Evolutionary conservation across 495 filamentous ascomycete genomes (phyloP), one percentile per base, ranked within the genome.

Genomic region (Haplographium delicatum): DNA sequence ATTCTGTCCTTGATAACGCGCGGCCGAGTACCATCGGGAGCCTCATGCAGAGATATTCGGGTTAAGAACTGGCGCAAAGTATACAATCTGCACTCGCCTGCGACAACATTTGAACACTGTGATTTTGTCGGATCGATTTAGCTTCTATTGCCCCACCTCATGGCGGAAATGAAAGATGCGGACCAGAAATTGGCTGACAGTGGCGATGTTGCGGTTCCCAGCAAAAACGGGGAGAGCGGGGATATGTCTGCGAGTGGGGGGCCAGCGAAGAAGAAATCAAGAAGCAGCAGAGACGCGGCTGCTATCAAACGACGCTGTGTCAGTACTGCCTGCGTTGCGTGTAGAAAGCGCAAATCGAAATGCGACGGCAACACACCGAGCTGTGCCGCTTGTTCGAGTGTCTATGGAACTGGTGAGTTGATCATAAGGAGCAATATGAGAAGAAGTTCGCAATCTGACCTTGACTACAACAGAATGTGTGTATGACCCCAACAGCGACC

Each of bases 401-500:
- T 98, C 33, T 98, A 98, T 61, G 85, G 91, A 51, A 97, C 93
- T 34, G 71, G 60, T 62, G 44, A 51, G 51, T 44, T 18, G 4
- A 11, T 43, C 0, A 30, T 19, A n/a, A 34, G 22, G 25, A 23
- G 38, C 16, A 5, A 23, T 34, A 4, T 18, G 5, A 4, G 5
- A 4, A 5, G 5, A 15, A 44, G 13, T 27, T 9, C 41, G 27
- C 22, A 50, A 13, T 28, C 16, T 37, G 11, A n/a, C n/a, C n/a
- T n/a, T n/a, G n/a, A 24, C 30, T 3, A n/a, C 16, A 7, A 19
- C 50, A 62, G 82, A 84, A 56, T 89, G 90, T 67, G 74, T 95
- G 43, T 98, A 97, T 73, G 94, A 97, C 63, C 93, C 89, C 5
- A 94, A 88, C 62, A 93, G 88, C 47, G 93, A 98, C 65, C 89